Evolutionary conservation across 306 rosid genomes (phyloP).

Genomic region (Coriaria nepalensis): DNA sequence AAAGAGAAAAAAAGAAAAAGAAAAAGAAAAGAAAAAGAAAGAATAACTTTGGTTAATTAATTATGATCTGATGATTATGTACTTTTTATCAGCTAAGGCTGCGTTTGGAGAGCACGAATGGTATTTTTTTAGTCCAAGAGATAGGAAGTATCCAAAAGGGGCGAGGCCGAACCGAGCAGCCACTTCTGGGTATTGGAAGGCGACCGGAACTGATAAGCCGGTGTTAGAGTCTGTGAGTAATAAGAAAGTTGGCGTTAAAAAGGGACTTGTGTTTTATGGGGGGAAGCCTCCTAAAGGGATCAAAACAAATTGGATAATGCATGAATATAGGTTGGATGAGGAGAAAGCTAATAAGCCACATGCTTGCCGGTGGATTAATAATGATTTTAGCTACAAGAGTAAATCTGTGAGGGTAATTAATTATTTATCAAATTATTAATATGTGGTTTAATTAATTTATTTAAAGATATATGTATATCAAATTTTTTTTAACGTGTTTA

Average conservation of each 20-base stretch:
- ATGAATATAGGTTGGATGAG: constrained; percentile 52
- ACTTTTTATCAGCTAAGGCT: constrained; percentile 40
- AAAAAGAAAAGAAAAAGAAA: too few relatives aligned
- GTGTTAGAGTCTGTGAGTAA: constrained; percentile 32
- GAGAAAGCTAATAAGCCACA: constrained; percentile 58
- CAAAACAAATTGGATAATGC: constrained; percentile 77
- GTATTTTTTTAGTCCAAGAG: constrained; percentile 67
- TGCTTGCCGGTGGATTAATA: constrained; percentile 9
- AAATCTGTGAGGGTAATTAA: constrained; percentile 52
- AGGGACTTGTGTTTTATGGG: constrained; percentile 61
- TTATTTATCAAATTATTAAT: too few relatives aligned
- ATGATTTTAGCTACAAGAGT: constrained; percentile 53
- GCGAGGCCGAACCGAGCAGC: constrained; percentile 70
- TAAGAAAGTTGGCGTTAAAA: constrained; percentile 65
- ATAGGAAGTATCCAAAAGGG: constrained; percentile 63
- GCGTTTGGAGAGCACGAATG: constrained; percentile 66
- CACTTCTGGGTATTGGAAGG: constrained; percentile 72
- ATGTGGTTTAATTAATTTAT: too few relatives aligned
- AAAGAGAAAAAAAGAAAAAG: background rate
- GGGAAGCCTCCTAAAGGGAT: constrained; percentile 74
- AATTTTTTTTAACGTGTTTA: background rate
- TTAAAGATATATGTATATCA: too few relatives aligned
- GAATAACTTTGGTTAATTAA: background rate
- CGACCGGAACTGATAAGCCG: constrained; percentile 66
- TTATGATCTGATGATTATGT: background rate